A percentile compares a stretch with the other conserved stretches of the same genome.
phyloP scores from a whole-genome alignment of 2,329 filamentous ascomycete species.

The Drechslera avenae region DNA sequence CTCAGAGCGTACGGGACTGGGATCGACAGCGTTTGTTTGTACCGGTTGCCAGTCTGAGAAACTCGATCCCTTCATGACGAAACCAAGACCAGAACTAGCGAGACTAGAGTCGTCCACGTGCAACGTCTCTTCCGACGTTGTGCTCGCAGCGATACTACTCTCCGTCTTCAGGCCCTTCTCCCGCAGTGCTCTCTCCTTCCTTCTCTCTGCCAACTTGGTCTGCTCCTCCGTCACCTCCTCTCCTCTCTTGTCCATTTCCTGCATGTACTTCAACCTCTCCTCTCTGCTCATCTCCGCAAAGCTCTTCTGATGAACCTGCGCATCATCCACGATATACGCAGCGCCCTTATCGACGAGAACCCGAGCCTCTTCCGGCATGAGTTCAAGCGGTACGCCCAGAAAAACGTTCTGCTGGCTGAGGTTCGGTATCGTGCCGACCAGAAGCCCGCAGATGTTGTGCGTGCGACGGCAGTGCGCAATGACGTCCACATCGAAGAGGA shows the following conservation, averaged over 20 bases:
- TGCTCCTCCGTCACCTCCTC: constrained; percentile 55
- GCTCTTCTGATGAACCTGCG: constrained; percentile 68
- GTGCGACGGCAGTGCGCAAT: constrained; percentile 77
- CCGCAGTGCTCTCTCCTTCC: constrained; percentile 57
- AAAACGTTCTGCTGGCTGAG: constrained; percentile 95
- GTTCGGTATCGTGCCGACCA: constrained; percentile 88
- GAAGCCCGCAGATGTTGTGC: constrained; percentile 83
- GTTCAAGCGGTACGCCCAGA: constrained; percentile 82
- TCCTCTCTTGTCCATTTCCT: constrained; percentile 61
- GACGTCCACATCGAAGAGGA: constrained; percentile 85
- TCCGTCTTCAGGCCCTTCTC: constrained; percentile 50
- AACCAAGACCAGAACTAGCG: constrained; percentile 26
- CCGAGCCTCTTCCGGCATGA: constrained; percentile 88
- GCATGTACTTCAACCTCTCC: constrained; percentile 67
- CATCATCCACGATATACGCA: constrained; percentile 82
- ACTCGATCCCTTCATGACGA: constrained; percentile 35
- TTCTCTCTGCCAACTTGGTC: constrained; percentile 55
- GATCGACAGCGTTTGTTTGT: neutral
- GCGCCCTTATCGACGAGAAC: constrained; percentile 77
- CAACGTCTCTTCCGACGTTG: constrained; percentile 18
- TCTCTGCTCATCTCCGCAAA: constrained; percentile 64
- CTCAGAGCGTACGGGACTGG: constrained; percentile 8
- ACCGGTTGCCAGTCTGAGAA: constrained; percentile 17
- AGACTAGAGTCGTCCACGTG: constrained; percentile 14
- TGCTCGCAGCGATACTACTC: constrained; percentile 17